Evolutionary conservation across 345 rosid species (phyloP).

Genomic region (Odontarrhena argentea): DNA sequence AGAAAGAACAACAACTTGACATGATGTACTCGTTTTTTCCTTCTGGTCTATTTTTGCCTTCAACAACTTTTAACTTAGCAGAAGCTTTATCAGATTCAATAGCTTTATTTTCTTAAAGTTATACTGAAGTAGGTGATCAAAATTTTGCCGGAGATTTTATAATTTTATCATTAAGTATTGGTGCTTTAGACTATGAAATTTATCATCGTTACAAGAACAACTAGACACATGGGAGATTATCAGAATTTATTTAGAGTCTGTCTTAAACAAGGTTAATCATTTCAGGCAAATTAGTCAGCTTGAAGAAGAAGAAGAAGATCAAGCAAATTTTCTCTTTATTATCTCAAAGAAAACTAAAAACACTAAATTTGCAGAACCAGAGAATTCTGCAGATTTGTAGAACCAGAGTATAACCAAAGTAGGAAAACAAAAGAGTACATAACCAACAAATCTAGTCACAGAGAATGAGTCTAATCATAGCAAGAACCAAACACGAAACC

Average conservation of each 20-base stretch:
- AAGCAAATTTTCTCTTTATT: conserved; percentile 9
- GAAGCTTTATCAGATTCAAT: not conserved
- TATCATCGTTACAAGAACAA: not conserved
- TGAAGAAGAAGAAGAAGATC: not conserved
- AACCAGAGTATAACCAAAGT: not conserved
- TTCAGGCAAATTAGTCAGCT: not conserved
- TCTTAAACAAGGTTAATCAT: not conserved
- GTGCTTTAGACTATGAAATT: no score
- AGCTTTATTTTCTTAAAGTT: not conserved
- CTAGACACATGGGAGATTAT: not conserved
- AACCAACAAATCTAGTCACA: conserved; percentile 48
- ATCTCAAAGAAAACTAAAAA: conserved; percentile 9
- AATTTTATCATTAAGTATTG: not conserved
- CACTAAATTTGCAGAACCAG: conserved; percentile 37
- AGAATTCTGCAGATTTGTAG: conserved; percentile 36
- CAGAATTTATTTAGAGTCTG: not conserved
- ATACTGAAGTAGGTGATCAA: not conserved
- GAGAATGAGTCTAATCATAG: conserved; percentile 67
- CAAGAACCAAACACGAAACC: conserved; percentile 76
- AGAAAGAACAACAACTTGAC: no score
- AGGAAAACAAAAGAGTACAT: not conserved
- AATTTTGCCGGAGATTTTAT: not conserved
- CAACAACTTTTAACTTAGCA: not conserved
- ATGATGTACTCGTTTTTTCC: no score
- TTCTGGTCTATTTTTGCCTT: not conserved